Evolutionary conservation across 345 rosid genomes (phyloP), one percentile per base, ranked within the genome.

Genomic region (Pistacia atlantica): DNA sequence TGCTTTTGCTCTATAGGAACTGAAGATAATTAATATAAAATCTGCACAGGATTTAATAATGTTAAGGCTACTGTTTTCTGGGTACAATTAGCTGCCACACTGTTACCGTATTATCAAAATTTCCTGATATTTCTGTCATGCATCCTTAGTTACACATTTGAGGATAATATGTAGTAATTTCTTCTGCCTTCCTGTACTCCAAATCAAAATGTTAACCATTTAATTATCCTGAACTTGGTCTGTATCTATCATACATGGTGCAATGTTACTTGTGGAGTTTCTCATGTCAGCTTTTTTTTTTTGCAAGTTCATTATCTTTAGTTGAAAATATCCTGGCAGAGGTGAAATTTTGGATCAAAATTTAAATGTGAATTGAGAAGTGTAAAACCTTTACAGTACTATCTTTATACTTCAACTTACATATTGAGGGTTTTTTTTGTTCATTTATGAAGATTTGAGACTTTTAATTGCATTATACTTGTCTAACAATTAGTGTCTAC

Each of bases 231-330:
- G 28, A 13, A 25, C n/a, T 22, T 67, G 22, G 57, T 48, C 28
- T 48, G 37, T 37, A 33, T 57, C 62, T 38, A 11, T 54, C 20
- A 1, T 17, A 57, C 33, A 18, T 37, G 33, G 64, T 8, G 65
- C 8, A 38, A 35, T 71, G 11, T 71, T 71, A 55, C 61, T 70
- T 54, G 14, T 38, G 75, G 55, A 45, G 72, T 68, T 68, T 57
- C 64, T 68, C 38, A 48, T 49, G 22, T 49, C 2, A 7, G 33
- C 20, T 11, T 51, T 51, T 33, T 68, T 66, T 3, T 68, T 25
- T 67, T 67, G 57, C 9, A 67, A 46, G n/a, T 49, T 11, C 10
- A 11, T 46, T 67, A 48, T 51, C 4, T 45, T 20, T 3, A 45
- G 31, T 20, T 66, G 13, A 66, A 66, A 45, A 66, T 45, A 66